Base-by-base conservation (phyloP, 2,329 filamentous ascomycete species). In the Plectosphaerella sp. region DNA sequence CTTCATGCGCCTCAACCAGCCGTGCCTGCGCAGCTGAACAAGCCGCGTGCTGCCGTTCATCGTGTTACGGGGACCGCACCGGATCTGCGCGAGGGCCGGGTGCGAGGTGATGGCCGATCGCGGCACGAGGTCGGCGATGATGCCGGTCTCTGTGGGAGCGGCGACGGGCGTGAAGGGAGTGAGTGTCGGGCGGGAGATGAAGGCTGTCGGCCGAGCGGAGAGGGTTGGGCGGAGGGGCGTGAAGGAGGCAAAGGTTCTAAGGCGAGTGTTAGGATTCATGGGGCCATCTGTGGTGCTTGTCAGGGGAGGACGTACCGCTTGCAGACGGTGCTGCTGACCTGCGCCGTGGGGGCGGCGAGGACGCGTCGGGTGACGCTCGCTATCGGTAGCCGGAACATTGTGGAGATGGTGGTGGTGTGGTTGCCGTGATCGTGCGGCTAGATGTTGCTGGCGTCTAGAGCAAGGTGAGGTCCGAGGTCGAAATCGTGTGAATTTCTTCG, bases 31-130 rank as follows among this genome's bases (percentile, higher is more conserved):
- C 73, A 84, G 84, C 67, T 83, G 78, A 14, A 83, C 65, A 50
- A 84, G 68, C 36, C 81, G 73, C 51, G 76, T 81, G 51, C 75
- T 68, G 48, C 73, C 68, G 51, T 78, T 75, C 78, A 83, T 77
- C 33, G 78, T 84, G 61, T 80, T 75, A 54, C 80, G 75, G 47
- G 80, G 81, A 2, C 79, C 81, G 69, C 76, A 84, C 51, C 81
- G 78, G 57, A 83, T 69, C 68, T 83, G 80, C 47, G 68, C 73
- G n/a, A 83, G 66, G 9, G 77, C 75, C 28, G 80, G 80, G 64
- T 82, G 75, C 25, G 75, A 63, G 12, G 79, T 76, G 57, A 84
- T 72, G 54, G 76, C 64, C 12, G 67, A 60, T 50, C 62, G 64
- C 22, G 75, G 68, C 11, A 82, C 71, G 18, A 82, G 54, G 56